Base-by-base conservation (phyloP, 2,329 filamentous ascomycete species). In the Lecanicillium sp. region DNA sequence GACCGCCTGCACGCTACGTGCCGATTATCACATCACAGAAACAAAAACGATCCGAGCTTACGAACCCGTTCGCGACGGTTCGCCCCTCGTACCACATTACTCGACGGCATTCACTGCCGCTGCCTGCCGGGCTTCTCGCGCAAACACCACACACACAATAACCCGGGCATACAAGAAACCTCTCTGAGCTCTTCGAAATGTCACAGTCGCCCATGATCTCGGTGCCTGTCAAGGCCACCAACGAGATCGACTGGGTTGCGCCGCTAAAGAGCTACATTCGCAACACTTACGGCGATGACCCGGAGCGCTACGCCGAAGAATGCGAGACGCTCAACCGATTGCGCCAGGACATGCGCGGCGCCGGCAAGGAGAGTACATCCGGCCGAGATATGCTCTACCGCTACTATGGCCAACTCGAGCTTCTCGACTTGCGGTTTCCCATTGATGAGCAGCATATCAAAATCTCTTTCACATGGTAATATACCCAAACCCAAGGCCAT, bases 401-500 rank as follows among this genome's bases (percentile, higher is more conserved):
- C 64, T 98, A 98, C 70, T 98, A 98, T 64, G 93, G 91, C 33
- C 93, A 98, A 71, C 79, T 98, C 51, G 93, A 98, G 71, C 75
- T 98, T 44, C 73, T 98, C 53, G 93, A 98, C 66, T 71, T 98
- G 60, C 79, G 93, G 52, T 98, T 98, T 62, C 94, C 94, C 0
- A 90, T 98, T 38, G 93, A 98, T 59, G 93, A 98, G 72, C 93
- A 95, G 62, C 91, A 98, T 63, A 97, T 98, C 72, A 97, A 97
- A 72, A 95, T 98, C 60, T 88, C 87, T 7, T 98, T 98, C 65
- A 97, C 91, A 55, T 98, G 93, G 93, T 95, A 79, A 2, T 19
- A 17, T 54, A 71, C 47, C 8, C 37, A 10, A 21, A 37, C 3
- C 12, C 20, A 7, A 21, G 4, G 5, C 14, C 10, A 2, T 14